Base-by-base conservation (phyloP, 805 yeast species). In the Jamesozyma rosinii region DNA sequence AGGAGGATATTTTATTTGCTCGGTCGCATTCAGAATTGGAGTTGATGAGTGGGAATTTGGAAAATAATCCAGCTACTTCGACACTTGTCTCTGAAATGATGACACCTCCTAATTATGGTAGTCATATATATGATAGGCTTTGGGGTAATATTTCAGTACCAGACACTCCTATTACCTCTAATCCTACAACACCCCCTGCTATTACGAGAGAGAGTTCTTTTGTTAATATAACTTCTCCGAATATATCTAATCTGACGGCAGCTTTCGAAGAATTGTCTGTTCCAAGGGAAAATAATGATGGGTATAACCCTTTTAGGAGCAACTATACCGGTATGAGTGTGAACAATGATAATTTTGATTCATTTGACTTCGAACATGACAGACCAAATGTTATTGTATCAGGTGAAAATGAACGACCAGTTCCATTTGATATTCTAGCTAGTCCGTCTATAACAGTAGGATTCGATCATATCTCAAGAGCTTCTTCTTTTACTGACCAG, bases 21-120 rank as follows among this genome's bases (percentile, higher is more conserved):
- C 47, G 51, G 32, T 50, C 66, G 4, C 65, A 62, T 29, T 63
- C 69, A 2, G 69, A 62, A 15, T 39, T 46, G 4, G 46, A 44
- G 35, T 27, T 40, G 19, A 38, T 35, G 29, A 43, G 43, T 13
- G 47, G 42, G 14, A 24, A 37, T 1, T 37, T 44, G 14, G 47
- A 42, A 17, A 44, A 47, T 20, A 36, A 47, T 27, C 31, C 41
- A 10, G 21, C 33, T 6, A 41, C 44, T 24, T 33, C 44, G 9
- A 46, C 51, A 3, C 44, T 54, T 30, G 45, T 58, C 5, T 55
- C 63, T n/a, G 68, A 71, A 4, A 67, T 73, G 43, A 71, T 77
- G 66, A 92, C 95, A 0, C 96, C 96, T 2, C 95, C 97, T 22
- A 73, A 81, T 44, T 88, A 88, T 59, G 88, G 78, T 46, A 77